phyloP scores from a whole-genome alignment of 805 yeast species.

The Candida wancherniae region DNA sequence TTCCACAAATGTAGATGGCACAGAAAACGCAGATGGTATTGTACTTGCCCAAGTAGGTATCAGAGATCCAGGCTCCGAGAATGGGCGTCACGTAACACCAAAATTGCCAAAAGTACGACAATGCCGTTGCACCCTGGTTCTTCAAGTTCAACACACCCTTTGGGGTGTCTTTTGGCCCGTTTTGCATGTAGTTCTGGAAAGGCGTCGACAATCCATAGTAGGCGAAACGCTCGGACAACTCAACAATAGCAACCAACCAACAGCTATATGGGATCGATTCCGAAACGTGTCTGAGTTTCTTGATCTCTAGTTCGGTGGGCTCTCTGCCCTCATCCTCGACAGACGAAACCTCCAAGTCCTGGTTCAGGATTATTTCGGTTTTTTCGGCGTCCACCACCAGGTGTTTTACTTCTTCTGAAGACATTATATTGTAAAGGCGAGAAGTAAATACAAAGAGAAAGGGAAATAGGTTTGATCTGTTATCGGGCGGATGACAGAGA shows the following conservation, averaged over 20 bases:
- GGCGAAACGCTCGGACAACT: conserved; percentile 76
- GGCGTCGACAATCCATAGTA: conserved; percentile 76
- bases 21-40: conserved; percentile 61
- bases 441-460: too few species aligned
- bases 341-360: conserved; percentile 11
- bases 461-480: too few species aligned
- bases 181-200: conserved; percentile 74
- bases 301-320: conserved; percentile 53
- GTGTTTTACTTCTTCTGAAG: conserved; percentile 5
- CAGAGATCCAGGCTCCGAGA: conserved; percentile 71
- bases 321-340: conserved; percentile 31
- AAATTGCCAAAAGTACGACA: conserved; percentile 71
- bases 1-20: conserved; percentile 56
- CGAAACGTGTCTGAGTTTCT: conserved; percentile 48
- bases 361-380: conserved; percentile 3
- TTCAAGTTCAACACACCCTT: conserved; percentile 58
- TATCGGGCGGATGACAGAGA: too few species aligned
- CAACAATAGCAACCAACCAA: conserved; percentile 65
- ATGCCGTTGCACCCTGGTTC: conserved; percentile 61
- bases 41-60: conserved; percentile 68
- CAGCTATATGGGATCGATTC: conserved; percentile 51
- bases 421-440: too few species aligned
- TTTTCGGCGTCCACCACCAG: conserved; percentile 6
- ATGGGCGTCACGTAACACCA: conserved; percentile 82
- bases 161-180: conserved; percentile 35